Percentiles rank a stretch among this genome's conserved stretches.
phyloP scores from a whole-genome alignment of 257 asterid species.

The Rubia yunnanensis region DNA sequence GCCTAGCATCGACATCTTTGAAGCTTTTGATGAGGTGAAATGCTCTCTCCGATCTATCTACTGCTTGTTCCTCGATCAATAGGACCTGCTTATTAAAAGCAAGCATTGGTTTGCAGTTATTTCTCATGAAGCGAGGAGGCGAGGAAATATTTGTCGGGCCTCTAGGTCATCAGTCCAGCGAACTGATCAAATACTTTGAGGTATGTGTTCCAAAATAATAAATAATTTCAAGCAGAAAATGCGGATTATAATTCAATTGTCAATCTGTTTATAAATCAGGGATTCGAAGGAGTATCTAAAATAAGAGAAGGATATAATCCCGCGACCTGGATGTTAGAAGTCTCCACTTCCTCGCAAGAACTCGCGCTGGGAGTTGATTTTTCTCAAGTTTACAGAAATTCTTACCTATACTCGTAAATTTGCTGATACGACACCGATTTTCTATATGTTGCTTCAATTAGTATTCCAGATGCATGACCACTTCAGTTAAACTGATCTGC shows the following conservation, averaged over 20 bases:
- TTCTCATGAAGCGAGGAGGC: constrained; percentile 70
- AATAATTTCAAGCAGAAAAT: neutral
- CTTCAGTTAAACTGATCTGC: neutral
- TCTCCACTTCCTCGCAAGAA: constrained; percentile 56
- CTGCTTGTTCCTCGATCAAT: neutral
- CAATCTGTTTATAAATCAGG: constrained; percentile 18
- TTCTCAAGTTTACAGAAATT: constrained; percentile 42
- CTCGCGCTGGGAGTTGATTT: constrained; percentile 40
- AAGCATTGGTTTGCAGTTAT: constrained; percentile 32
- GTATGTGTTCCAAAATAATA: constrained; percentile 5
- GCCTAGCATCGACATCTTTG: constrained; percentile 76
- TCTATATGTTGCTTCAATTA: neutral
- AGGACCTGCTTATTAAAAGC: neutral
- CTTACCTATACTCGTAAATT: constrained; percentile 42
- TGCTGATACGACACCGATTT: neutral
- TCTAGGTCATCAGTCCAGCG: constrained; percentile 43
- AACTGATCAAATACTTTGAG: constrained; percentile 61
- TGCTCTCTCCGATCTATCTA: no score
- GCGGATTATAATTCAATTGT: no score
- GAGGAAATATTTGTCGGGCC: constrained; percentile 80
- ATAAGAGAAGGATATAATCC: constrained; percentile 62
- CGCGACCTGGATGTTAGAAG: constrained; percentile 84
- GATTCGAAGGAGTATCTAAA: constrained; percentile 40
- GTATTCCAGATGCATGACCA: neutral
- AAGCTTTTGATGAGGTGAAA: constrained; percentile 70